Evolutionary conservation across 441 rosid species (phyloP).

Genomic region (Arabidopsis hybrid): DNA sequence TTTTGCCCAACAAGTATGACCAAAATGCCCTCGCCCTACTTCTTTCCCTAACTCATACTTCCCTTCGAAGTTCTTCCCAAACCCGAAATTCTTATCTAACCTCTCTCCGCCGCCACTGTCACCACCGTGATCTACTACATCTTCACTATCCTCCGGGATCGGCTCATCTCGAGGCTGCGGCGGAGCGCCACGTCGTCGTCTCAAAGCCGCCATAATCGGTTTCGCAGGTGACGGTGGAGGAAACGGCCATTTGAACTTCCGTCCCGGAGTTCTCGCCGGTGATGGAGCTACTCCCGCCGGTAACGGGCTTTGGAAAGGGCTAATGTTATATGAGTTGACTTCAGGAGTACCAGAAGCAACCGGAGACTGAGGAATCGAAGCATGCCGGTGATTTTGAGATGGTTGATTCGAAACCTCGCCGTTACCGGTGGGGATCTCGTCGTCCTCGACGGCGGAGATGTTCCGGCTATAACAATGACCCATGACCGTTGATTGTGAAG

Average conservation of each 20-base stretch:
- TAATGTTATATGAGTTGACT: constrained; percentile 49
- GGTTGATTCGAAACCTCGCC: constrained; percentile 44
- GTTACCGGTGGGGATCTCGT: constrained; percentile 37
- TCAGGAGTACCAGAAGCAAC: constrained; percentile 39
- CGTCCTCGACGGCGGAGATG: constrained; percentile 48
- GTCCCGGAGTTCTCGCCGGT: constrained; percentile 70
- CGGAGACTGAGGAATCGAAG: constrained; percentile 42
- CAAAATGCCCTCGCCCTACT: constrained; percentile 81
- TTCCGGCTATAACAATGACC: constrained; percentile 81
- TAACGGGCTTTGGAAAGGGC: constrained; percentile 73
- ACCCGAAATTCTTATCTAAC: constrained; percentile 62
- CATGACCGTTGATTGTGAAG: constrained; percentile 48
- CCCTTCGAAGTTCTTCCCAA: constrained; percentile 55
- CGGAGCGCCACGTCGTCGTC: constrained; percentile 47
- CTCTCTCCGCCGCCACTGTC: constrained; percentile 44
- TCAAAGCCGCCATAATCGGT: constrained; percentile 73
- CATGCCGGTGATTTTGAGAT: constrained; percentile 20
- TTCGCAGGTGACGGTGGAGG: constrained; percentile 83
- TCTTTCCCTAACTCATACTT: constrained; percentile 64
- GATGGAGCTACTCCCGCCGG: constrained; percentile 74
- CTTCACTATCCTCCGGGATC: constrained; percentile 53
- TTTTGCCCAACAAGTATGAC: constrained; percentile 77
- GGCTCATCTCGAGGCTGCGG: constrained; percentile 53
- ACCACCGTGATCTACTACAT: constrained; percentile 47
- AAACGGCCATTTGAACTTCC: constrained; percentile 76